A percentile compares a stretch with the other conserved stretches of the same genome.
Conservation (phyloP, 768 basidiomycete genomes). For the Rhizopogon rudus region DNA sequence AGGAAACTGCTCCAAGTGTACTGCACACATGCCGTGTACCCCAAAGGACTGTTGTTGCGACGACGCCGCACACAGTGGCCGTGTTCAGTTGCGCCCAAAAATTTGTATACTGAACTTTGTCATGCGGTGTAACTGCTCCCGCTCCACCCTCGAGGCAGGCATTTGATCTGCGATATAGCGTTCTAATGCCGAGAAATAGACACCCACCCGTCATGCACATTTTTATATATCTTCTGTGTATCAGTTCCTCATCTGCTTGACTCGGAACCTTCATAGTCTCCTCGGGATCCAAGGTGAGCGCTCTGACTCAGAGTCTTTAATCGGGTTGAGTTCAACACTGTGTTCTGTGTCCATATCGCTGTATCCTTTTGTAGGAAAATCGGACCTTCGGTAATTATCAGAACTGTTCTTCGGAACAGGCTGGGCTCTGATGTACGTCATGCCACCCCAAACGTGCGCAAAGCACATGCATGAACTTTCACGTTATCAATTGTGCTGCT, state of each 20-base stretch:
- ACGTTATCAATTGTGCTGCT: neutral
- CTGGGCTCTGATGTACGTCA: neutral
- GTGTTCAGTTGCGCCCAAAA: neutral
- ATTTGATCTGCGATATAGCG: neutral
- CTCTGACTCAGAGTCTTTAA: neutral
- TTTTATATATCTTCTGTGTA: neutral
- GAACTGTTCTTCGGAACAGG: neutral
- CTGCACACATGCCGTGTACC: neutral
- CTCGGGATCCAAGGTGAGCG: neutral
- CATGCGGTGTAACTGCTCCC: neutral
- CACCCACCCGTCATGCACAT: neutral
- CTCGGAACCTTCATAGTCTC: neutral
- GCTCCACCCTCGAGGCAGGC: conserved; percentile 1
- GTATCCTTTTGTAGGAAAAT: neutral
- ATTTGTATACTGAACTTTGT: neutral
- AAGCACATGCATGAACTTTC: neutral
- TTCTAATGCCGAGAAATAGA: neutral
- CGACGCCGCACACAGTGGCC: neutral
- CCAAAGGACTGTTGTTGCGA: neutral
- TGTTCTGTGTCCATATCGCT: neutral
- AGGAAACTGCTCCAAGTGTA: neutral
- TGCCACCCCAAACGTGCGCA: neutral
- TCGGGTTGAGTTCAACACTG: neutral
- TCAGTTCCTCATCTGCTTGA: neutral
- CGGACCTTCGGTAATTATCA: neutral